Evolutionary conservation across 306 rosid genomes (phyloP).

Genomic region (Cicer yamashitae): DNA sequence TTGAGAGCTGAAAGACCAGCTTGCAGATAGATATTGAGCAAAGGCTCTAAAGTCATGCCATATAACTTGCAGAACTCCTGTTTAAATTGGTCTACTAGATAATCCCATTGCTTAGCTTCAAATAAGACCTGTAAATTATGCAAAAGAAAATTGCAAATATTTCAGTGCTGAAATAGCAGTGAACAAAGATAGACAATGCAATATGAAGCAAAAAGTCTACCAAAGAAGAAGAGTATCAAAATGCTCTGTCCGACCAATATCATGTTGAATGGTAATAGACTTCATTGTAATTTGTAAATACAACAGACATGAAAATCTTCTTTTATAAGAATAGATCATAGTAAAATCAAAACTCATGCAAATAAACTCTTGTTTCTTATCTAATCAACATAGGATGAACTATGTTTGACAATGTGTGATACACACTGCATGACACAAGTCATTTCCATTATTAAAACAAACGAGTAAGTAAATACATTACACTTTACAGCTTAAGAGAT

Average conservation of each 20-base stretch:
- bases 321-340: background rate
- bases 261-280: background rate
- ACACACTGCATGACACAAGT: constrained; percentile 10
- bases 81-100: constrained; percentile 81
- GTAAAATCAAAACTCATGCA: background rate
- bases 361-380: background rate
- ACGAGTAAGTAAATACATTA: background rate
- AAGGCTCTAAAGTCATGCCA: constrained; percentile 95
- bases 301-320: background rate
- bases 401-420: background rate
- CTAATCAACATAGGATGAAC: constrained; percentile 4
- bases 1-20: constrained; percentile 96
- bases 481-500: background rate
- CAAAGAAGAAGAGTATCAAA: constrained; percentile 20
- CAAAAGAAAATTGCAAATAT: constrained; percentile 29
- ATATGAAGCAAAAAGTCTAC: constrained; percentile 31
- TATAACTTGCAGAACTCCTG: constrained; percentile 97
- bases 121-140: constrained; percentile 74
- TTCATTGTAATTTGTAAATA: constrained; percentile 7
- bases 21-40: constrained; percentile 90
- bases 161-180: constrained; percentile 38
- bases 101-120: constrained; percentile 94
- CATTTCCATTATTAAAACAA: constrained; percentile 33
- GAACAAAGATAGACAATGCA: constrained; percentile 15
- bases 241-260: constrained; percentile 33